Evolutionary conservation across 2,329 filamentous ascomycete genomes (phyloP).

Genomic region (Akanthomyces uredinophilus): DNA sequence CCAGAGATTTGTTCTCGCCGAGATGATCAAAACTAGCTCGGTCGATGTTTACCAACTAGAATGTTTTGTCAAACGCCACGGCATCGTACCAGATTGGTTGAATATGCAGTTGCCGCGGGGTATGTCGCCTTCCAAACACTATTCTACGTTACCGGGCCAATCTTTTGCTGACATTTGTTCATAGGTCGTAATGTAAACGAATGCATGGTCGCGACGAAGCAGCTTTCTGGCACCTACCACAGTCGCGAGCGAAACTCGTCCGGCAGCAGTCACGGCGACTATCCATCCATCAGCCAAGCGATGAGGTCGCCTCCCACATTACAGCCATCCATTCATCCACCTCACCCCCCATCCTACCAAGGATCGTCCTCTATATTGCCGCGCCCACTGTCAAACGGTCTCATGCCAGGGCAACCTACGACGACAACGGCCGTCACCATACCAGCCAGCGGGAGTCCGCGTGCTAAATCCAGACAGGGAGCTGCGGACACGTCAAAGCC

Average conservation of each 20-base stretch:
- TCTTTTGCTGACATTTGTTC: constrained; percentile 12
- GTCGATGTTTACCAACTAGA: constrained; percentile 43
- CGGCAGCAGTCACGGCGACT: constrained; percentile 9
- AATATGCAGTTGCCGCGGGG: constrained; percentile 44
- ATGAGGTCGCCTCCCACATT: constrained; percentile 12
- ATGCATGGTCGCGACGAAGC: constrained; percentile 37
- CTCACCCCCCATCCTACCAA: constrained; percentile 1
- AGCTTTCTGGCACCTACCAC: constrained; percentile 28
- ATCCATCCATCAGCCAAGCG: not conserved
- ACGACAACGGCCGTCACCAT: not conserved
- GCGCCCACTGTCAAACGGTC: constrained; percentile 13
- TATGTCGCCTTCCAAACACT: constrained; percentile 24
- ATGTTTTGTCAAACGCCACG: constrained; percentile 40
- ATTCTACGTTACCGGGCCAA: not conserved
- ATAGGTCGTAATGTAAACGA: constrained; percentile 44
- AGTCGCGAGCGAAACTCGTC: constrained; percentile 24
- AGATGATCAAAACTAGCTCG: constrained; percentile 53
- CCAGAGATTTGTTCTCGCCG: constrained; percentile 53
- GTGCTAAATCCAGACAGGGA: not conserved
- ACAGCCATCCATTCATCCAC: constrained; percentile 20
- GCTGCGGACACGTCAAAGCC: constrained; percentile 5
- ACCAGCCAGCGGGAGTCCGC: constrained; percentile 1
- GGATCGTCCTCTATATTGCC: constrained; percentile 4
- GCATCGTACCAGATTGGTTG: constrained; percentile 41
- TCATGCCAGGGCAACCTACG: not conserved